phyloP scores from a whole-genome alignment of 257 asterid genomes.

The Thymus quinquecostatus region DNA sequence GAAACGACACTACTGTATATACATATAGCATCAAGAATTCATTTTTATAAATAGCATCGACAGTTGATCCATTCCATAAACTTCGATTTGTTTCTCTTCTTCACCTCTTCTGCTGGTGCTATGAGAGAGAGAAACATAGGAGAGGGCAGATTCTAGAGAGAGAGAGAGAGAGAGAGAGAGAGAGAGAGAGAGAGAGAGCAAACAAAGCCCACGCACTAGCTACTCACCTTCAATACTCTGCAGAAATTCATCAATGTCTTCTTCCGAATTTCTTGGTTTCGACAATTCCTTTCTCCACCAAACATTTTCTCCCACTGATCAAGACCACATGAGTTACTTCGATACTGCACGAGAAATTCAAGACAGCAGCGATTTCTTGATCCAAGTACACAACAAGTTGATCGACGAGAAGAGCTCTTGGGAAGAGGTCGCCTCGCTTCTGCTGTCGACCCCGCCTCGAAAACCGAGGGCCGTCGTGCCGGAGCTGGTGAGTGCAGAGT shows the following conservation, averaged over 20 bases:
- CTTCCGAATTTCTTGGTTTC: slow-evolving; percentile 55
- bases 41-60: too few species aligned
- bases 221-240: too few species aligned
- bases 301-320: slow-evolving; percentile 42
- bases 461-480: background rate
- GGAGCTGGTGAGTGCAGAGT: slow-evolving; percentile 37
- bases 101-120: too few species aligned
- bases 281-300: slow-evolving; percentile 54
- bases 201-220: too few species aligned
- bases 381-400: background rate
- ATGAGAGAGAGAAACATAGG: too few species aligned
- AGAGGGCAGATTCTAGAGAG: too few species aligned
- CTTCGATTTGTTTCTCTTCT: too few species aligned
- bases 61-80: too few species aligned
- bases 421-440: slow-evolving; percentile 43
- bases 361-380: slow-evolving; percentile 27
- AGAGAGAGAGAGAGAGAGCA: too few species aligned
- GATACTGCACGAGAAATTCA: slow-evolving; percentile 43
- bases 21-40: too few species aligned
- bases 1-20: too few species aligned
- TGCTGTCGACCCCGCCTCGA: slow-evolving; percentile 35
- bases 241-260: slow-evolving; percentile 48
- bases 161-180: too few species aligned
- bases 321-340: slow-evolving; percentile 22
- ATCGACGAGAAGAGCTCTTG: slow-evolving; percentile 27